Base-by-base conservation (phyloP, 75 land plant species). In the Cryptomeria japonica region DNA sequence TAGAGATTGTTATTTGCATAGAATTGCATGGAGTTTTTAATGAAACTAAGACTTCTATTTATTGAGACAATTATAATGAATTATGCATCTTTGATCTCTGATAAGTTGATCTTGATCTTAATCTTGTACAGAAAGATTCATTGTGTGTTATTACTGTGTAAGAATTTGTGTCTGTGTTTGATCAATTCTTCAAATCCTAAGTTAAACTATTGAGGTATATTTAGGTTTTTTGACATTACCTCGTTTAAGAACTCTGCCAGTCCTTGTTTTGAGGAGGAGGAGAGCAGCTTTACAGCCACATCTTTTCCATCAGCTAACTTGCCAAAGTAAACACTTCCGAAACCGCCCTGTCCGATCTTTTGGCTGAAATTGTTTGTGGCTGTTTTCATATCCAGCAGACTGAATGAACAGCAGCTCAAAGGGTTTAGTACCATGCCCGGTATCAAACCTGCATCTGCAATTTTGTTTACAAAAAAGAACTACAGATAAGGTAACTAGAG, bases 251-350 rank as follows among this genome's bases (percentile, higher is more conserved):
- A 80, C 83, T 80, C 83, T 8, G 44, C 4, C 12, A 80, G 9
- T 8, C 83, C 49, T 80, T 80, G 83, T 25, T 44, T 80, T 10
- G 83, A 80, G 3, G 19, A 42, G 44, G 12, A 28, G 44, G 83
- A 80, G 14, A 80, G 83, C 31, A 80, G n/a, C 46, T 80, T 80
- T 28, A 80, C 49, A 22, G 83, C 49, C 22, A 80, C 46, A 39
- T 44, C 49, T 42, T 25, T 80, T 25, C 83, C 83, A 0, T 44
- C 49, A 0, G 9, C 49, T 28, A 80, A 42, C n/a, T 2, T 80
- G 46, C 83, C 83, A 80, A 80, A 44, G 32, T 41, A 80, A 39
- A 80, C 83, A 25, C 31, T 22, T 80, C 83, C 83, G 42, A 80
- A 80, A 5, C 83, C 49, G 0, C 83, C 83, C 10, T 80, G 49